Evolutionary conservation across 2,329 filamentous ascomycete species (phyloP), one percentile per base, ranked within the genome.

Genomic region (Aspergillus puulaauensis): DNA sequence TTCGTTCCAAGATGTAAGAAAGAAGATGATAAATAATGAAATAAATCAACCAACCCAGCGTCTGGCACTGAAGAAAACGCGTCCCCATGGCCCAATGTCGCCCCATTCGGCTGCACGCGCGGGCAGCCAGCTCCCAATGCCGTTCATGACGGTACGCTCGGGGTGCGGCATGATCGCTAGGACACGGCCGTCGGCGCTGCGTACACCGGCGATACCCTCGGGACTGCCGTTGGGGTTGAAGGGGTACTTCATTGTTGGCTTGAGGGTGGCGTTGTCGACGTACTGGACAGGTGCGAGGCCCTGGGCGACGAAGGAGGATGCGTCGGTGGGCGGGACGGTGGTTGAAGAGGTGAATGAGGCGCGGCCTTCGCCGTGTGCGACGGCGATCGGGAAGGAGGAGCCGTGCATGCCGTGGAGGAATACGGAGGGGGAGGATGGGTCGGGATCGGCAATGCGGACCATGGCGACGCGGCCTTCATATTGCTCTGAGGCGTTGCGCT

Each of bases 131-230:
- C 90, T 93, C 48, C 83, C 86, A 60, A 92, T 87, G 58, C 91
- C 90, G 57, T 86, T 86, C 79, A 96, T 79, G 58, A 96, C 86
- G 15, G 90, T 96, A n/a, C 92, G 85, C 79, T 97, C 92, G 1
- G 92, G 92, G 74, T 96, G 92, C 60, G 93, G 93, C 92, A 97
- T 96, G 78, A 96, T 85, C 6, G 91, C 91, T 65, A 96, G 75
- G 1, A 96, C 90, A 57, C 90, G 83, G 12, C 92, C 92, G 70
- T 96, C 88, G 44, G 80, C 83, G 67, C 85, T 92, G 66, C 88
- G 82, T 24, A 96, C 88, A 70, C 88, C 91, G 1, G 92, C 90
- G 63, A 96, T 89, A 70, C 90, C 92, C 61, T 83, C 81, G 1
- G 90, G 90, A 70, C 88, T 91, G 52, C 92, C 92, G 76, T 96